phyloP scores from a whole-genome alignment of 805 yeast genomes.

The Candida adriatica region DNA sequence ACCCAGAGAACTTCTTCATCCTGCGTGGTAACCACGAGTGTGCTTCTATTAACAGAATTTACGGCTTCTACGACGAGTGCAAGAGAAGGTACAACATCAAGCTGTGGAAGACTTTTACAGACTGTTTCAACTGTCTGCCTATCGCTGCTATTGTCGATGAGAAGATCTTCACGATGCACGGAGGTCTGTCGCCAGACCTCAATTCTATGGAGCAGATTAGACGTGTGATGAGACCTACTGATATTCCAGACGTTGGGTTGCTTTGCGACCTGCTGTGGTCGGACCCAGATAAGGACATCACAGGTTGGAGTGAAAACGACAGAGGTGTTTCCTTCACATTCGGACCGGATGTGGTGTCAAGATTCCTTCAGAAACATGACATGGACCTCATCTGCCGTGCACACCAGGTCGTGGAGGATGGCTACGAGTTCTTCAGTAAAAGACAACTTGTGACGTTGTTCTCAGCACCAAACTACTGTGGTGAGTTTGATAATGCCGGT shows the following conservation, averaged over 20 bases:
- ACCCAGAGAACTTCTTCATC: constrained; percentile 95
- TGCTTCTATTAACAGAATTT: constrained; percentile 95
- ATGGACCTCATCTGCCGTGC: constrained; percentile 98
- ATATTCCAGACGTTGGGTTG: constrained; percentile 95
- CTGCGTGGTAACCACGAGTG: constrained; percentile 98
- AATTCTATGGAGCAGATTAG: constrained; percentile 98
- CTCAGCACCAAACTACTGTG: constrained; percentile 97
- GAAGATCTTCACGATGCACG: constrained; percentile 98
- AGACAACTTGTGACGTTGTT: constrained; percentile 93
- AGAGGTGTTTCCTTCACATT: constrained; percentile 99
- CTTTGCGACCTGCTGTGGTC: constrained; percentile 97
- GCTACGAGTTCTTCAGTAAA: constrained; percentile 94
- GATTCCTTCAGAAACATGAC: constrained; percentile 94
- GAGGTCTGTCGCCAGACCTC: constrained; percentile 95
- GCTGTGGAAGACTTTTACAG: constrained; percentile 98
- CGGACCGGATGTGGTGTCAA: constrained; percentile 97
- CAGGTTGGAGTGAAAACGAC: constrained; percentile 99
- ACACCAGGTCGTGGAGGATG: constrained; percentile 98
- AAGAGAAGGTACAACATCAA: constrained; percentile 96
- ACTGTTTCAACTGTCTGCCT: constrained; percentile 96
- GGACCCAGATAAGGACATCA: constrained; percentile 96
- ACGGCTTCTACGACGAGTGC: constrained; percentile 98
- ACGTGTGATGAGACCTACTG: constrained; percentile 98
- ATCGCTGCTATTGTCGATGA: constrained; percentile 98
- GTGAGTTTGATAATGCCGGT: constrained; percentile 98